These are phyloP conservation scores for Entonaema liquescens DNA, from an alignment of 495 filamentous ascomycete species.

Conservation along the genomic window DNA sequence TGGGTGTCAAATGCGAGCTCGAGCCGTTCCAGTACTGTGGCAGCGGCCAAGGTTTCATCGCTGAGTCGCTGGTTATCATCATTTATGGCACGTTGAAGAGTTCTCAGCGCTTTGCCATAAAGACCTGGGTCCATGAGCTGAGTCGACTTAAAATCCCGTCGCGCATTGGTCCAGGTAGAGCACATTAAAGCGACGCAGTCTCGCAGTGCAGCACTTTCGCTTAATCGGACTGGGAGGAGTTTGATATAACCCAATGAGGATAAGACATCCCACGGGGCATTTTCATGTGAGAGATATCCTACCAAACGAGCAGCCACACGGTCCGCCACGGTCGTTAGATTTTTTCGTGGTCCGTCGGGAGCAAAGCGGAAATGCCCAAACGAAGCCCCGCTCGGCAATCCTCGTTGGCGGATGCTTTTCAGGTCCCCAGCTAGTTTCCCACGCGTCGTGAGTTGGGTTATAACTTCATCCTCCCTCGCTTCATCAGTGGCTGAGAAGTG, in stretches of 20 bases:
- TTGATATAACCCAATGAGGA: constrained; percentile 14
- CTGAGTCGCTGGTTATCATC: constrained; percentile 8
- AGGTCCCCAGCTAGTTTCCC: background rate
- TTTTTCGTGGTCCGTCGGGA: constrained; percentile 16
- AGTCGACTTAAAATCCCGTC: constrained; percentile 6
- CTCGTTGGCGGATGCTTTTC: constrained; percentile 17
- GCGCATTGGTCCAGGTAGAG: constrained; percentile 27
- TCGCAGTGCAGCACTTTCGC: constrained; percentile 29
- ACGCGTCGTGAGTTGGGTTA: background rate
- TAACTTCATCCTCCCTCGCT: background rate
- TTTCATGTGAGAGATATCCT: constrained; percentile 17
- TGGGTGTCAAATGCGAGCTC: constrained; percentile 22
- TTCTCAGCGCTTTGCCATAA: constrained; percentile 31
- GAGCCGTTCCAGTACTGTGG: constrained; percentile 16
- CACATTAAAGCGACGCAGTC: constrained; percentile 30
- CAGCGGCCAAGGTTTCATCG: constrained; percentile 28
- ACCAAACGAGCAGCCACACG: constrained; percentile 31
- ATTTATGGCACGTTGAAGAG: constrained; percentile 21
- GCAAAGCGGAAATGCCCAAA: constrained; percentile 28
- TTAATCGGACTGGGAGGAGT: constrained; percentile 22
- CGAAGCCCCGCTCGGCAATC: constrained; percentile 20
- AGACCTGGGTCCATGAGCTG: constrained; percentile 20
- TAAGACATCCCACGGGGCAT: constrained; percentile 25
- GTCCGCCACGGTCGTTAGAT: constrained; percentile 26
- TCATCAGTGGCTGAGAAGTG: background rate